Evolutionary conservation across 2,329 filamentous ascomycete species (phyloP).

Genomic region (Sordariomycetes sp.): DNA sequence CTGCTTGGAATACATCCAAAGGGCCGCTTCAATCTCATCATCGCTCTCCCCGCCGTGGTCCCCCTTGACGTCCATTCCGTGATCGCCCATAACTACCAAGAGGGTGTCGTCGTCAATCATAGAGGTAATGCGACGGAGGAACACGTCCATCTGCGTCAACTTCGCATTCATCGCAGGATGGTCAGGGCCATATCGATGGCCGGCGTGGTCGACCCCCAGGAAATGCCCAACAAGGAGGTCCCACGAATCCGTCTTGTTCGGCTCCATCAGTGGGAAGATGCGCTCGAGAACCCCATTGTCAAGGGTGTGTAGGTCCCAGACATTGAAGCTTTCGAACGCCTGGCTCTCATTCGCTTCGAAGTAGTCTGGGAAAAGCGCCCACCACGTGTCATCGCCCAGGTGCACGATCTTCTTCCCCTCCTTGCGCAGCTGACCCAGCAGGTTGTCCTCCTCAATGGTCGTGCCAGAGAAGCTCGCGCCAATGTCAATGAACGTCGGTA

Average conservation of each 20-base stretch:
- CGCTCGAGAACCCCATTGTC: conserved; percentile 92
- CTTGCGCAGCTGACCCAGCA: conserved; percentile 56
- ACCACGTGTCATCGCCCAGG: conserved; percentile 97
- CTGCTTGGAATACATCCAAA: conserved; percentile 97
- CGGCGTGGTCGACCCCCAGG: conserved; percentile 91
- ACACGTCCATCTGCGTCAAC: conserved; percentile 78
- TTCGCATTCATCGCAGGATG: conserved; percentile 89
- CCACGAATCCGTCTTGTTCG: conserved; percentile 60
- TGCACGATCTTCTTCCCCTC: conserved; percentile 71
- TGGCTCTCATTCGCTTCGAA: conserved; percentile 79
- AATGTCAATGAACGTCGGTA: conserved; percentile 89
- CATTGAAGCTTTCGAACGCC: conserved; percentile 95
- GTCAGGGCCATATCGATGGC: conserved; percentile 88
- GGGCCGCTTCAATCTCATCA: conserved; percentile 83
- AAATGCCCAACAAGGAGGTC: conserved; percentile 93
- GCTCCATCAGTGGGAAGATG: conserved; percentile 70
- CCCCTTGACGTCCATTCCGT: conserved; percentile 95
- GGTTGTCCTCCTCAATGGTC: conserved; percentile 86
- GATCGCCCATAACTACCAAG: conserved; percentile 95
- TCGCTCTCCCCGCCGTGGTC: conserved; percentile 98
- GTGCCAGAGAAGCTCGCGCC: conserved; percentile 94
- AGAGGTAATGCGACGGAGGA: conserved; percentile 62
- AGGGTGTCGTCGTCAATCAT: conserved; percentile 76
- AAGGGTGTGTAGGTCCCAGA: conserved; percentile 94
- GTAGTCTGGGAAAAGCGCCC: conserved; percentile 82